Evolutionary conservation across 805 yeast species (phyloP).

Genomic region (Monosporozyma unispora): DNA sequence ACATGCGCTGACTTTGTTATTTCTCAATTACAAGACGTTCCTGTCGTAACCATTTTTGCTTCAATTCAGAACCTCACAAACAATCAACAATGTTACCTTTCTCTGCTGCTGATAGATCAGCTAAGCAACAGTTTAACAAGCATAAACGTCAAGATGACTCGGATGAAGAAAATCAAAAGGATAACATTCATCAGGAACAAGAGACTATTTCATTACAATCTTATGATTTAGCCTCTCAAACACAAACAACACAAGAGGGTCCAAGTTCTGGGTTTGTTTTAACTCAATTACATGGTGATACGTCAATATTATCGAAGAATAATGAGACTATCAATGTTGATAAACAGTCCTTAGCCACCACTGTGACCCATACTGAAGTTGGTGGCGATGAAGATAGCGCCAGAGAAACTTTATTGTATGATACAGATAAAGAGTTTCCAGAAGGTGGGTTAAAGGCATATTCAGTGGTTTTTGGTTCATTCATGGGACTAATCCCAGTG

Average conservation of each 20-base stretch:
- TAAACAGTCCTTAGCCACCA: background rate
- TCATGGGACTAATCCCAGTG: slow-evolving; percentile 48
- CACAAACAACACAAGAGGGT: slow-evolving; percentile 1
- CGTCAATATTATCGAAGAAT: background rate
- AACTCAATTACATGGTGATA: background rate
- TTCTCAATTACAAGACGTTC: too few species aligned
- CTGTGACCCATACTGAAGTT: background rate
- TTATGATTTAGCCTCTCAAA: background rate
- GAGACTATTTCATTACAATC: background rate
- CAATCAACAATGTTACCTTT: slow-evolving; percentile 1
- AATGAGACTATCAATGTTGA: background rate
- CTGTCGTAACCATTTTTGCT: too few species aligned
- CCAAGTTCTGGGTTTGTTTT: slow-evolving; percentile 3
- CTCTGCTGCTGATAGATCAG: background rate
- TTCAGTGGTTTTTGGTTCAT: slow-evolving; percentile 50
- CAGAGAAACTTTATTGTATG: slow-evolving; percentile 1
- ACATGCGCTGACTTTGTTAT: too few species aligned
- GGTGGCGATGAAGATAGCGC: background rate
- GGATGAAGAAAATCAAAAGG: background rate
- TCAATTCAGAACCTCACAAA: too few species aligned
- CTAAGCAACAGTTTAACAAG: background rate
- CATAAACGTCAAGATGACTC: slow-evolving; percentile 1
- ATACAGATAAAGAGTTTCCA: slow-evolving; percentile 29
- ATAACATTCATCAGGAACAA: background rate
- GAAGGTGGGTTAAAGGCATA: slow-evolving; percentile 56